A percentile compares a stretch with the other conserved stretches of the same genome.
phyloP scores from a whole-genome alignment of 331 rosid genomes.

The Pyracantha coccinea region DNA sequence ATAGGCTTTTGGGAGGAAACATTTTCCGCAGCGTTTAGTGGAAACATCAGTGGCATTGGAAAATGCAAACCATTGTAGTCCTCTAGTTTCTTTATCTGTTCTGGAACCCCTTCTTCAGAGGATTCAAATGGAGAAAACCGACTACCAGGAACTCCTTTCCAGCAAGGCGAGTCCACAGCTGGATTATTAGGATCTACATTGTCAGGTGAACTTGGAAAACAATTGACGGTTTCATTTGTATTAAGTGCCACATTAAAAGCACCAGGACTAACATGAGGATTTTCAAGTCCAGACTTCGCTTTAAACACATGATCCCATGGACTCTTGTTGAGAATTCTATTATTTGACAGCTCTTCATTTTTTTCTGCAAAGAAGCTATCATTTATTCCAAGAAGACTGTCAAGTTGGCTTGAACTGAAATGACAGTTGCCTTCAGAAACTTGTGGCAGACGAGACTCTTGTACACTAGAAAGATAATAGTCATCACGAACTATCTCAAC shows the following conservation, averaged over 20 bases:
- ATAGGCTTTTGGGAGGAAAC: constrained; percentile 29
- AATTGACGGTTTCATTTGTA: constrained; percentile 29
- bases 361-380: constrained; percentile 31
- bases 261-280: constrained; percentile 27
- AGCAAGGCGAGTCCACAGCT: constrained; percentile 95
- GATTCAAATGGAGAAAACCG: constrained; percentile 39
- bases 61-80: constrained; percentile 18
- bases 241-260: constrained; percentile 33
- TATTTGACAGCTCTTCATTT: constrained; percentile 25
- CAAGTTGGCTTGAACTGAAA: constrained; percentile 31
- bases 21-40: constrained; percentile 21
- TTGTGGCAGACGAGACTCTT: constrained; percentile 23
- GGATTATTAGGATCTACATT: constrained; percentile 54
- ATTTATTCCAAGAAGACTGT: constrained; percentile 36
- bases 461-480: constrained; percentile 18
- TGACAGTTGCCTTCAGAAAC: constrained; percentile 18
- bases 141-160: constrained; percentile 70
- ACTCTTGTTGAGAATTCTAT: constrained; percentile 22
- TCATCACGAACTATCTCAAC: constrained; percentile 23
- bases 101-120: constrained; percentile 21
- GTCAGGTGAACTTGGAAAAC: constrained; percentile 43
- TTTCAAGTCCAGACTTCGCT: constrained; percentile 28
- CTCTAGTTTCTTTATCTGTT: constrained; percentile 29
- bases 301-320: constrained; percentile 25
- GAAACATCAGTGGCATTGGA: constrained; percentile 27